These are phyloP conservation scores for Grosmannia huntii DNA, from an alignment of 2,329 filamentous ascomycete genomes.

Conservation along the genomic window DNA sequence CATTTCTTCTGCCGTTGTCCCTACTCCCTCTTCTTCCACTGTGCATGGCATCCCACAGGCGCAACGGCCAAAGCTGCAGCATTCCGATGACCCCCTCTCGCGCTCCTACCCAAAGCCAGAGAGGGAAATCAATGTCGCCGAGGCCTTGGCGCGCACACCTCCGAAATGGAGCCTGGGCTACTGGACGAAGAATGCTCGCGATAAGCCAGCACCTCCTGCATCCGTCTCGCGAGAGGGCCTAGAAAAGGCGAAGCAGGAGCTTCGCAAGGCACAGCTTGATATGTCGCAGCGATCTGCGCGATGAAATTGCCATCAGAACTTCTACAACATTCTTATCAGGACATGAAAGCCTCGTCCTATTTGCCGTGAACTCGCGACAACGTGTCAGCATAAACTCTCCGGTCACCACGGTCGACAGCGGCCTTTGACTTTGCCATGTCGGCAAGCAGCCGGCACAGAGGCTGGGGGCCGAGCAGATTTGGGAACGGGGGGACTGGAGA, in stretches of 20 bases:
- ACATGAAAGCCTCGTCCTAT: background rate
- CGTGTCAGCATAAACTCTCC: background rate
- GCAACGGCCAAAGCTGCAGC: background rate
- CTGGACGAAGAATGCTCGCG: conserved; percentile 19
- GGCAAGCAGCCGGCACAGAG: background rate
- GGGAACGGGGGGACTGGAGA: background rate
- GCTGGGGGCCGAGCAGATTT: background rate
- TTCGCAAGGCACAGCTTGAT: conserved; percentile 25
- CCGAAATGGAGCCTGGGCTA: conserved; percentile 25
- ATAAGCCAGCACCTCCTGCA: conserved; percentile 13
- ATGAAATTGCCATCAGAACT: background rate
- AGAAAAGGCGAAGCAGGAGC: conserved; percentile 33
- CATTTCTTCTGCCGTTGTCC: background rate
- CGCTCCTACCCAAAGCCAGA: conserved; percentile 28
- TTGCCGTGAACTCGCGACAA: background rate
- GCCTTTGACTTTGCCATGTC: background rate
- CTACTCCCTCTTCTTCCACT: background rate
- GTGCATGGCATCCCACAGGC: too few relatives aligned
- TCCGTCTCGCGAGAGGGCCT: conserved; percentile 25
- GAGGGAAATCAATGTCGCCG: conserved; percentile 25
- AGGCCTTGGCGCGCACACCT: conserved; percentile 30
- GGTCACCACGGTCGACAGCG: background rate
- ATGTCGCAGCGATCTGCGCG: conserved; percentile 4
- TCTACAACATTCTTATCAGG: background rate
- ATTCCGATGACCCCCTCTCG: conserved; percentile 20